Percentiles rank a stretch among this genome's conserved stretches.
These are phyloP conservation scores for Yamadazyma aaseri DNA, from an alignment of 1,139 yeast genomes.

Conservation along the genomic window DNA sequence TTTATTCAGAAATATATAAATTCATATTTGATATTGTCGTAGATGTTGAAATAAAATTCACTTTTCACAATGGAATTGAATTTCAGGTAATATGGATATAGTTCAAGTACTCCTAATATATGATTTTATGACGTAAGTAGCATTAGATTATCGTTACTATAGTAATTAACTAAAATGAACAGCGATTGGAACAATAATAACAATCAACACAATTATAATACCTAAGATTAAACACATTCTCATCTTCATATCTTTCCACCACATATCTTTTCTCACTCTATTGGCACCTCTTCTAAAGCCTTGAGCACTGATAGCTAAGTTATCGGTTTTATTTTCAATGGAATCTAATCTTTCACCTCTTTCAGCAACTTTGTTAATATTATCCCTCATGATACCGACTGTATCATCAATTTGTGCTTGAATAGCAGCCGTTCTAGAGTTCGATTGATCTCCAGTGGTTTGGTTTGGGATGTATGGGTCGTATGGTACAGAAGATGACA, in stretches of 20 bases:
- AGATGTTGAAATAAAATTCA: too few species aligned
- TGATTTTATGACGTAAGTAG: too few species aligned
- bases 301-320: conserved; percentile 89
- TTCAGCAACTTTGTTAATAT: conserved; percentile 93
- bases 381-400: conserved; percentile 97
- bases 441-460: conserved; percentile 51
- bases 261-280: conserved; percentile 97
- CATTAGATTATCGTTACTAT: too few species aligned
- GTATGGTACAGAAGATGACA: conserved; percentile 85
- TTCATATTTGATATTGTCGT: too few species aligned
- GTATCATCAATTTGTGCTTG: conserved; percentile 96
- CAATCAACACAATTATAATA: conserved; percentile 74
- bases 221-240: conserved; percentile 86
- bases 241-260: conserved; percentile 99
- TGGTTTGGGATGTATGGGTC: conserved; percentile 84
- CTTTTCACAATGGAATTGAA: too few species aligned
- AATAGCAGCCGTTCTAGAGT: conserved; percentile 76
- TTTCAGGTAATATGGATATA: too few species aligned
- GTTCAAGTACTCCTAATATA: too few species aligned
- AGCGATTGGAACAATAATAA: conserved; percentile 91
- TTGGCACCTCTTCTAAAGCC: conserved; percentile 97
- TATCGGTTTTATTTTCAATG: conserved; percentile 91
- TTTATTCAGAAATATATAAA: neutral
- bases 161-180: conserved; percentile 68
- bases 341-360: conserved; percentile 92